phyloP scores from a whole-genome alignment of 805 yeast species.

The Starmerella scarabaei region DNA sequence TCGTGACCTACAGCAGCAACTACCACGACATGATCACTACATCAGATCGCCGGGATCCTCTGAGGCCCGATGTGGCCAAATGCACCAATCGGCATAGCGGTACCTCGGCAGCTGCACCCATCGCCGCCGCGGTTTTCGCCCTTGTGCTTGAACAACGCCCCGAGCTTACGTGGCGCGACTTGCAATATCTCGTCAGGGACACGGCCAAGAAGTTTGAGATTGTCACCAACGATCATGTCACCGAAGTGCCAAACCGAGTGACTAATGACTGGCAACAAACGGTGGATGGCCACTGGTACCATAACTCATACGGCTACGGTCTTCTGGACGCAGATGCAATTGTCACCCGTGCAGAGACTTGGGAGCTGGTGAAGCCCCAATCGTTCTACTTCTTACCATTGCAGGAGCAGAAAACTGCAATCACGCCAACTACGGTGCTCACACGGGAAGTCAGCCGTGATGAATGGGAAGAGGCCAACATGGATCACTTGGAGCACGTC shows the following conservation, averaged over 20 bases:
- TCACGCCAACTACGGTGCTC: constrained; percentile 3
- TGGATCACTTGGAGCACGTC: constrained; percentile 72
- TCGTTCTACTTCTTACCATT: constrained; percentile 49
- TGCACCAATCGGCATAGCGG: constrained; percentile 83
- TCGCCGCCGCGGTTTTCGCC: constrained; percentile 92
- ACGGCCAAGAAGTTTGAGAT: constrained; percentile 58
- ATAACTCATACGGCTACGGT: constrained; percentile 87
- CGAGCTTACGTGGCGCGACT: constrained; percentile 85
- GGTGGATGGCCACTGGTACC: constrained; percentile 53
- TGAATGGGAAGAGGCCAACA: constrained; percentile 41
- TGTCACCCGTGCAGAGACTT: constrained; percentile 56
- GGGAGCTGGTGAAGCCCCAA: constrained; percentile 86
- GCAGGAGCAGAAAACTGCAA: not conserved
- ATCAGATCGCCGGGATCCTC: constrained; percentile 31
- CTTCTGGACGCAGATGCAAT: constrained; percentile 69
- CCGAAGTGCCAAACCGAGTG: constrained; percentile 26
- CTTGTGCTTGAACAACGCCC: constrained; percentile 75
- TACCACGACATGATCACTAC: constrained; percentile 81
- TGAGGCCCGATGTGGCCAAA: constrained; percentile 19
- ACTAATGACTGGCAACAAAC: constrained; percentile 50
- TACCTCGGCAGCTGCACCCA: constrained; percentile 97
- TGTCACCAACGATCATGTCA: not conserved
- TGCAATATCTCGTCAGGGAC: constrained; percentile 69
- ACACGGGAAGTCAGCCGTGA: constrained; percentile 32
- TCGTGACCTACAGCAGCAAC: constrained; percentile 85